A percentile compares a stretch with the other conserved stretches of the same genome.
Evolutionary conservation across 495 filamentous ascomycete genomes (phyloP).

Genomic region (Mytilinidion resinicola): DNA sequence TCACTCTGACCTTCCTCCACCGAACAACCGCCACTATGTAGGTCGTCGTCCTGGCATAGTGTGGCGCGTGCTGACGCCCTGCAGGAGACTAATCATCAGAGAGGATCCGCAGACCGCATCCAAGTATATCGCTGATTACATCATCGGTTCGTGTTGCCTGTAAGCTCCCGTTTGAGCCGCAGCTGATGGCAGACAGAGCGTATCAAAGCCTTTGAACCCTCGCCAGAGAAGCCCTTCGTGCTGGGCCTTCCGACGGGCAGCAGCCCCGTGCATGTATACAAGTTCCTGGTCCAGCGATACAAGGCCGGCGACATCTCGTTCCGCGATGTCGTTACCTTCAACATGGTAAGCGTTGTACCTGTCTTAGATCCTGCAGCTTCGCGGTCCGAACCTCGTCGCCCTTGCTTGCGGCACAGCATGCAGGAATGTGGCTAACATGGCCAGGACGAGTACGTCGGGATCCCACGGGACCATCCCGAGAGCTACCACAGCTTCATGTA

Average conservation of each 20-base stretch:
- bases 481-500: conserved; percentile 90
- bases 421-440: too few species aligned
- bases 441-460: conserved; percentile 80
- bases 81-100: conserved; percentile 79
- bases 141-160: conserved; percentile 52
- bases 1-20: too few species aligned
- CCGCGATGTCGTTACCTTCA: conserved; percentile 83
- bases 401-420: neutral
- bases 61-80: conserved; percentile 11
- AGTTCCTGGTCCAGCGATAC: conserved; percentile 64
- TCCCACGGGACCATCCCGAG: conserved; percentile 74
- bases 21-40: neutral
- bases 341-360: conserved; percentile 59
- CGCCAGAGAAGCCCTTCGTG: conserved; percentile 65
- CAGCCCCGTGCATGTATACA: conserved; percentile 73
- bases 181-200: conserved; percentile 42
- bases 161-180: conserved; percentile 7
- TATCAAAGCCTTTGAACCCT: conserved; percentile 68
- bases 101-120: conserved; percentile 60
- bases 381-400: neutral
- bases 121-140: conserved; percentile 74
- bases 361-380: neutral
- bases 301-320: conserved; percentile 77
- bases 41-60: neutral
- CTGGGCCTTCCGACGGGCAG: conserved; percentile 79